Percentiles rank a stretch among this genome's conserved stretches.
These are phyloP conservation scores for Candida arabinofermentans DNA, from an alignment of 805 yeast species.

Conservation along the genomic window DNA sequence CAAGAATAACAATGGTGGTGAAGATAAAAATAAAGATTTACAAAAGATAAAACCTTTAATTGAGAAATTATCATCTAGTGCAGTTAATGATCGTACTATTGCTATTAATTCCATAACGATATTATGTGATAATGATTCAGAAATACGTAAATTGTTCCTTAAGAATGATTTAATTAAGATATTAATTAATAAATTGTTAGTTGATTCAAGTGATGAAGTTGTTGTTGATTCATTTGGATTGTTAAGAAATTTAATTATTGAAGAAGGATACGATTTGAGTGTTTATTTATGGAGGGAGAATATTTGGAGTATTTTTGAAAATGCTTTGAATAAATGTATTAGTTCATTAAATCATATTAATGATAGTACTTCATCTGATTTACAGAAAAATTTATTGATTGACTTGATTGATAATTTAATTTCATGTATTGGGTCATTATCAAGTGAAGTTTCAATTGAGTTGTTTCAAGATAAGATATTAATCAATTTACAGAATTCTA, in stretches of 20 bases:
- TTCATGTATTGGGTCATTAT: slow-evolving; percentile 60
- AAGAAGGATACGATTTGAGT: slow-evolving; percentile 84
- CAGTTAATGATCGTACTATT: slow-evolving; percentile 71
- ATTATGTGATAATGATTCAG: slow-evolving; percentile 59
- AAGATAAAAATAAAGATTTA: slow-evolving; percentile 34
- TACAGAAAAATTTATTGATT: slow-evolving; percentile 44
- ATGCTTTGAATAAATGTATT: slow-evolving; percentile 47
- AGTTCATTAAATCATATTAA: slow-evolving; percentile 43
- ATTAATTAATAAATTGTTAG: slow-evolving; percentile 58
- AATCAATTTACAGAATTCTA: slow-evolving; percentile 16
- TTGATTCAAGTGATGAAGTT: slow-evolving; percentile 68
- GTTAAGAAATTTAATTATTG: slow-evolving; percentile 72
- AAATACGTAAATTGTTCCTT: slow-evolving; percentile 57
- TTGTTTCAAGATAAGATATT: slow-evolving; percentile 33
- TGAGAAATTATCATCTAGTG: slow-evolving; percentile 54
- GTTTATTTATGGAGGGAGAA: slow-evolving; percentile 73
- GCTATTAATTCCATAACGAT: slow-evolving; percentile 72
- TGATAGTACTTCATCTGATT: slow-evolving; percentile 21
- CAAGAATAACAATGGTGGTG: slow-evolving; percentile 27
- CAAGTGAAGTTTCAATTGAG: slow-evolving; percentile 56
- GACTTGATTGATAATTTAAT: slow-evolving; percentile 72
- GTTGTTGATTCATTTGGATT: slow-evolving; percentile 80
- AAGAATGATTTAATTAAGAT: slow-evolving; percentile 68
- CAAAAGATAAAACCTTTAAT: slow-evolving; percentile 65
- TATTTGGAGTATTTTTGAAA: slow-evolving; percentile 60